A percentile compares a stretch with the other conserved stretches of the same genome.
Evolutionary conservation across 352 stramenopile genomes (phyloP).

Genomic region (Stramenopiles sp.): DNA sequence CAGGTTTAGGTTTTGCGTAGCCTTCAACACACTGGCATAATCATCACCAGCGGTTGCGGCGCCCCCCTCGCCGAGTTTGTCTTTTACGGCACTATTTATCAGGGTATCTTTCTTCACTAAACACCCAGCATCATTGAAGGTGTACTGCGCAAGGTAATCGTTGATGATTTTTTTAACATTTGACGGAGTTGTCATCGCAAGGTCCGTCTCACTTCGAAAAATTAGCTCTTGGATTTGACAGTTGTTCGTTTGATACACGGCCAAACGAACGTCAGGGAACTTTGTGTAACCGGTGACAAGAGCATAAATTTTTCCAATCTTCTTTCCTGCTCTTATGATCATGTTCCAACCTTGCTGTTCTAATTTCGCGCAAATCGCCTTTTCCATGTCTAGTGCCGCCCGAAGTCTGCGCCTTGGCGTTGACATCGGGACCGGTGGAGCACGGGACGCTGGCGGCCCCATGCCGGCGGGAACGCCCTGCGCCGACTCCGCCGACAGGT

Average conservation of each 20-base stretch:
- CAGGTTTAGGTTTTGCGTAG: too few species aligned
- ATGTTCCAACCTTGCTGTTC: neutral
- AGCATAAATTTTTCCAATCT: neutral
- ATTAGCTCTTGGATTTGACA: neutral
- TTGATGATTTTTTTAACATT: neutral
- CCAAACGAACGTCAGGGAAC: neutral
- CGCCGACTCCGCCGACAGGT: too few species aligned
- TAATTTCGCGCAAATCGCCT: neutral
- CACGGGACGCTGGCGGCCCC: too few species aligned
- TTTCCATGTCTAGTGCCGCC: neutral
- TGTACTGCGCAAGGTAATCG: neutral
- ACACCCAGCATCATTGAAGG: neutral
- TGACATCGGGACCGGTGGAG: neutral
- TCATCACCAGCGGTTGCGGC: too few species aligned
- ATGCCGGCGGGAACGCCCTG: too few species aligned
- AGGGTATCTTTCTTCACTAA: neutral
- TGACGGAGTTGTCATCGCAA: neutral
- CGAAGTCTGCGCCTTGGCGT: neutral
- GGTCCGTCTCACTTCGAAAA: neutral
- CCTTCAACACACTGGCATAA: too few species aligned
- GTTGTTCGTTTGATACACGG: neutral
- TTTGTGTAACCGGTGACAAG: neutral
- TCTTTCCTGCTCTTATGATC: neutral
- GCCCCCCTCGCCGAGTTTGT: too few species aligned
- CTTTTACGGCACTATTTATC: too few species aligned